Evolutionary conservation across 495 filamentous ascomycete species (phyloP), one percentile per base, ranked within the genome.

Genomic region (Aspergillus olivimuriae): DNA sequence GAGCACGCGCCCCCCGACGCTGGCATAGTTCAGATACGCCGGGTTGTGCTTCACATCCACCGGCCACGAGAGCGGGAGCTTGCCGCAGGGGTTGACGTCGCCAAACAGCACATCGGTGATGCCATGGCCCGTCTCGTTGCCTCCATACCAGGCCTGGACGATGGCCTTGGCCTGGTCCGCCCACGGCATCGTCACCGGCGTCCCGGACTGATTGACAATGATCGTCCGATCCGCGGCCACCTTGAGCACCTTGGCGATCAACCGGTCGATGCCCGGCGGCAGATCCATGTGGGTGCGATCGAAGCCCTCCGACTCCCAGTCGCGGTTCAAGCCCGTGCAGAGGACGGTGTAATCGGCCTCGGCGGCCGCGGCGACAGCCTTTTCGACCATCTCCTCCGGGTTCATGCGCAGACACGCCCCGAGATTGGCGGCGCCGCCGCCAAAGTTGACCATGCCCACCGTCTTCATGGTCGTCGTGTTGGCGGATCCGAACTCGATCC

Each of bases 261-360:
- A 69, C 21, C 73, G 68, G 53, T 89, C 83, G 48, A 75, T 75
- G 2, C 52, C 53, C 4, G 80, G 77, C 8, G 85, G 86, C 15
- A 90, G 73, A 53, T 86, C 80, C 84, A 89, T 89, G 23, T 76
- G 78, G 51, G 78, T 69, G 20, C 86, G 74, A 58, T 90, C 86
- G 47, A 86, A 86, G 4, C 87, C 87, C 63, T 91, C 87, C 20
- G 82, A 84, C 61, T 90, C 87, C 86, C 86, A 90, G 55, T 92
- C 87, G 23, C 74, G 77, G 56, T 86, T 84, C 22, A 90, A 69
- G 2, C 87, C 86, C n/a, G 84, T 81, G 47, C 84, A 76, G 5
- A 90, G 67, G 36, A 91, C 69, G 3, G 81, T 81, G 11, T 84
- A 77, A 48, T 91, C 84, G 6, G 76, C 76, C 24, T 73, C 69